Conservation (phyloP, 306 rosid genomes). For the Chamaecrista fasciculata region DNA sequence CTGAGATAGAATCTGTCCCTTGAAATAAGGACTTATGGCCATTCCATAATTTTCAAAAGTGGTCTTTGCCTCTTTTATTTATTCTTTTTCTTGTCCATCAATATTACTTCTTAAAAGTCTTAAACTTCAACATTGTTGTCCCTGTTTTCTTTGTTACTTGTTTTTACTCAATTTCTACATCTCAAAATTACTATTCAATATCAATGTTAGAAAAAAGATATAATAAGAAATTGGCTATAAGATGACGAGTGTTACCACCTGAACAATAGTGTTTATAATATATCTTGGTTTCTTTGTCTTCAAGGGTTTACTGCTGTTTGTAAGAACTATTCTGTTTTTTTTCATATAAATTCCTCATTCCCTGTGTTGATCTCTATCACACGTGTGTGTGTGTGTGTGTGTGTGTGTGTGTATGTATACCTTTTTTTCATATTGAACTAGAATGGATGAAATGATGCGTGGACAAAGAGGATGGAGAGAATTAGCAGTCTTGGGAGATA, state of each 20-base stretch:
- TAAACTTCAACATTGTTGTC: not conserved
- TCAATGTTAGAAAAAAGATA: too few relatives aligned
- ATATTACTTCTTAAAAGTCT: not conserved
- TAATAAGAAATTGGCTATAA: not conserved
- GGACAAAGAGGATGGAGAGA: slow-evolving; percentile 99
- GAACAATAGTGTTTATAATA: not conserved
- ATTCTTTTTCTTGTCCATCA: not conserved
- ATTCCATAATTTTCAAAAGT: slow-evolving; percentile 8
- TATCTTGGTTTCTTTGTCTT: slow-evolving; percentile 13
- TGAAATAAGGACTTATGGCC: not conserved
- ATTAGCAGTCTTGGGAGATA: slow-evolving; percentile 85
- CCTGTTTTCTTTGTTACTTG: not conserved
- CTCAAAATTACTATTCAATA: not conserved
- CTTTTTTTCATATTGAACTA: slow-evolving; percentile 35
- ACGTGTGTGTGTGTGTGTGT: too few relatives aligned
- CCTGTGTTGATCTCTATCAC: not conserved
- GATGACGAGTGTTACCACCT: not conserved
- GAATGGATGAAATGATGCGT: slow-evolving; percentile 99
- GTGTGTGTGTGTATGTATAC: not conserved
- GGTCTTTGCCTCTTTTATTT: not conserved
- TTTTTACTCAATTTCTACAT: not conserved
- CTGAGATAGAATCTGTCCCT: not conserved
- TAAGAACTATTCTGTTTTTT: slow-evolving; percentile 9
- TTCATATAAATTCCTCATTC: not conserved
- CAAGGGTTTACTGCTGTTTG: not conserved